phyloP scores from a whole-genome alignment of 1,284 basidiomycete species.

The Phellopilus nigrolimitatus region DNA sequence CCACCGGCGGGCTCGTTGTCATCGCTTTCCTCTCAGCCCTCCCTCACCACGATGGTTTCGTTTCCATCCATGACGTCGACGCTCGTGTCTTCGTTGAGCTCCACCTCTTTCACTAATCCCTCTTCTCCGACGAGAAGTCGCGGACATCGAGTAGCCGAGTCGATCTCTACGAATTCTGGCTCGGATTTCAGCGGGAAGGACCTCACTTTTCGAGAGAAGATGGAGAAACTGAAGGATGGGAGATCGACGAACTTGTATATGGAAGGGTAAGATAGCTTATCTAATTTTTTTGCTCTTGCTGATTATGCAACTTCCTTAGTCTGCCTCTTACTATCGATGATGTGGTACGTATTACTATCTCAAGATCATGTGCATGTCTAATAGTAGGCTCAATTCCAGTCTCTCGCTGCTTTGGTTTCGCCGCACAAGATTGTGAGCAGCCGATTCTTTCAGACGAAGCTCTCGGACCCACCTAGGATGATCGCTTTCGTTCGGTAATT shows the following conservation, averaged over 20 bases:
- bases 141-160: constrained; percentile 7
- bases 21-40: constrained; percentile 14
- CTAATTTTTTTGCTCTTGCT: neutral
- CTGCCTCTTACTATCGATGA: constrained; percentile 25
- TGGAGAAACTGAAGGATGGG: constrained; percentile 22
- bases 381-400: constrained; percentile 15
- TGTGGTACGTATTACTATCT: constrained; percentile 12
- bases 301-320: constrained; percentile 6
- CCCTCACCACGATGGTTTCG: constrained; percentile 10
- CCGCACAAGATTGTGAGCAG: constrained; percentile 24
- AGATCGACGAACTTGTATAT: constrained; percentile 25
- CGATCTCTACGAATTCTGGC: constrained; percentile 11
- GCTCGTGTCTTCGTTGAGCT: constrained; percentile 12
- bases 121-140: constrained; percentile 4
- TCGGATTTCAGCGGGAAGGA: constrained; percentile 15
- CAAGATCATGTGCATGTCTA: neutral
- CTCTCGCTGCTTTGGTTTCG: constrained; percentile 22
- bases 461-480: constrained; percentile 24
- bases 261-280: constrained; percentile 22
- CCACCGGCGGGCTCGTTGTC: constrained; percentile 11
- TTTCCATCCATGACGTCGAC: constrained; percentile 14
- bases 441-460: constrained; percentile 25
- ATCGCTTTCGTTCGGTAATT: constrained; percentile 23
- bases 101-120: constrained; percentile 11
- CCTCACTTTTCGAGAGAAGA: constrained; percentile 20